Evolutionary conservation across 768 basidiomycete genomes (phyloP).

Genomic region (Trametes maxima): DNA sequence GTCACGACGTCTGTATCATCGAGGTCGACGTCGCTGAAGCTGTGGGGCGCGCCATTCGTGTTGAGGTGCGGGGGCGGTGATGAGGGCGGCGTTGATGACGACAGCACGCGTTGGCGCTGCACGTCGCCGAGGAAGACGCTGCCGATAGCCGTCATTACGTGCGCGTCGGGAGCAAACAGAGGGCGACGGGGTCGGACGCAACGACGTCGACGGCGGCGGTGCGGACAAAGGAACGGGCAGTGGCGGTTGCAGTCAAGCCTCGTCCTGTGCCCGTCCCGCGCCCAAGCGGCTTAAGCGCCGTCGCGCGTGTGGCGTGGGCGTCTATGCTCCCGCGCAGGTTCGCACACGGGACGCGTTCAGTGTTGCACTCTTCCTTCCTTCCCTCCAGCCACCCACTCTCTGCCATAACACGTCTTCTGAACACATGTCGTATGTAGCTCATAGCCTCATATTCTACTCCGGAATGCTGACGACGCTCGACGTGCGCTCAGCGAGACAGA

Average conservation of each 20-base stretch:
- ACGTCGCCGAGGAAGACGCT: constrained; percentile 83
- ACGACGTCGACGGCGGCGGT: constrained; percentile 2
- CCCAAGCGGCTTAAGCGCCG: not conserved
- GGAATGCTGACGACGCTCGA: not conserved
- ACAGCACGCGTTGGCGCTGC: constrained; percentile 63
- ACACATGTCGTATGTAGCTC: constrained; percentile 17
- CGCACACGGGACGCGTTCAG: constrained; percentile 19
- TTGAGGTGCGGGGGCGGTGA: constrained; percentile 40
- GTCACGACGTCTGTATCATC: constrained; percentile 19
- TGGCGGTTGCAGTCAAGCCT: not conserved
- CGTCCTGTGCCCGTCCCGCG: not conserved
- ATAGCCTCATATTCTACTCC: not conserved
- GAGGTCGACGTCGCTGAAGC: constrained; percentile 22
- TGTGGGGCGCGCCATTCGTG: constrained; percentile 18
- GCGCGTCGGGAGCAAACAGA: not conserved
- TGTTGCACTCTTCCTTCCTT: constrained; percentile 6
- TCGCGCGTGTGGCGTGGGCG: constrained; percentile 13
- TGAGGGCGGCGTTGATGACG: constrained; percentile 52
- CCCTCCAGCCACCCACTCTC: not conserved
- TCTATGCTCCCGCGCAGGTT: not conserved
- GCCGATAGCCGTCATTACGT: constrained; percentile 58
- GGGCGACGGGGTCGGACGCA: not conserved
- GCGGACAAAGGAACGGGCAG: not conserved
- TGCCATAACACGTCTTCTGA: not conserved
- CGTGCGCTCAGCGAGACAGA: constrained; percentile 5